A percentile compares a stretch with the other conserved stretches of the same genome.
Evolutionary conservation across 192 early-diverging fungal species (phyloP).

Genomic region (Podila verticillata): DNA sequence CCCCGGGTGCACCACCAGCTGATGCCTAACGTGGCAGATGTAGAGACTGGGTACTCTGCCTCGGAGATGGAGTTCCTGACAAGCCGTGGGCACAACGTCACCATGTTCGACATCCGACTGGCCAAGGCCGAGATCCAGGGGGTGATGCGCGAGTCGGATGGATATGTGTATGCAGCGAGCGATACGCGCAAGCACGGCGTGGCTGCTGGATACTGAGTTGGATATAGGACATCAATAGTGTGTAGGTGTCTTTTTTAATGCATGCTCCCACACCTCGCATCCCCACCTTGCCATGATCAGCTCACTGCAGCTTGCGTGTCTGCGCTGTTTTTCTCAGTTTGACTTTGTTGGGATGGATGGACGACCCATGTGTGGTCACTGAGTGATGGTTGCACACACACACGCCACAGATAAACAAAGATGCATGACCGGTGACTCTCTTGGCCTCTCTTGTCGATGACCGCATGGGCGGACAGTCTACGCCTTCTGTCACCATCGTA

Average conservation of each 20-base stretch:
- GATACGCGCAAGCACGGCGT: slow-evolving; percentile 72
- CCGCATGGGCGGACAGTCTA: too few species aligned
- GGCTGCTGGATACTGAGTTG: slow-evolving; percentile 64
- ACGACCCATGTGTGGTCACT: too few species aligned
- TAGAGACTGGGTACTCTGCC: slow-evolving; percentile 45
- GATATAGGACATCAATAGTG: too few species aligned
- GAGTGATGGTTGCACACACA: too few species aligned
- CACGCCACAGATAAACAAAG: too few species aligned
- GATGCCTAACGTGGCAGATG: slow-evolving; percentile 69
- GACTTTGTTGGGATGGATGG: too few species aligned
- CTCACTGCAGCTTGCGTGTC: neutral
- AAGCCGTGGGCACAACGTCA: slow-evolving; percentile 53
- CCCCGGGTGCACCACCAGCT: slow-evolving; percentile 93
- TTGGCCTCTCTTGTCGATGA: too few species aligned
- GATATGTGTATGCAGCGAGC: slow-evolving; percentile 64
- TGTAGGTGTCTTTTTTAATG: too few species aligned
- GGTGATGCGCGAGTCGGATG: slow-evolving; percentile 55
- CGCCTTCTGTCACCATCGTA: too few species aligned
- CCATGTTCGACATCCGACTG: slow-evolving; percentile 36
- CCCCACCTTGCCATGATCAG: too few species aligned
- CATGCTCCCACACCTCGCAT: too few species aligned
- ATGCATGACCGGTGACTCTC: too few species aligned
- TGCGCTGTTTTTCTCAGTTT: neutral
- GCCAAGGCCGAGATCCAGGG: slow-evolving; percentile 65
- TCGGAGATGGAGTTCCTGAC: slow-evolving; percentile 34